Conservation (phyloP, 495 filamentous ascomycete species). For the Elaphomyces granulatus region DNA sequence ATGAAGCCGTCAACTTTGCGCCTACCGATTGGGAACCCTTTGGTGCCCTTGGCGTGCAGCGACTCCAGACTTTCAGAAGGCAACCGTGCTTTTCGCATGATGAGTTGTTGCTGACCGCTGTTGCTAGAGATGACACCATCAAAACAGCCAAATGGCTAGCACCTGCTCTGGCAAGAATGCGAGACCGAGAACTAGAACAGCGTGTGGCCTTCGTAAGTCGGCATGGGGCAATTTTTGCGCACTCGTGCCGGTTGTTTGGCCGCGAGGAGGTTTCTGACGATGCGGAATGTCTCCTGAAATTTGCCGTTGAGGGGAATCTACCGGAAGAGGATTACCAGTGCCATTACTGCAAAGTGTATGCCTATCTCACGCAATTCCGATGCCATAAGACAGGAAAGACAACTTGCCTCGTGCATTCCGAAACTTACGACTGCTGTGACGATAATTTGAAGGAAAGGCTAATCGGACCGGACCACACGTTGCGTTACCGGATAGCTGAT, state of each 20-base stretch:
- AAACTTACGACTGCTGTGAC: slow-evolving; percentile 65
- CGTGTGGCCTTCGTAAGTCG: slow-evolving; percentile 51
- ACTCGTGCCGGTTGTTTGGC: slow-evolving; percentile 30
- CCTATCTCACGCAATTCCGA: slow-evolving; percentile 79
- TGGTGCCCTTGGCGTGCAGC: slow-evolving; percentile 72
- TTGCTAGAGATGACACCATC: slow-evolving; percentile 64
- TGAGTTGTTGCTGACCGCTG: slow-evolving; percentile 84
- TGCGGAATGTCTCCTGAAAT: slow-evolving; percentile 29
- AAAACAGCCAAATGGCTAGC: slow-evolving; percentile 90
- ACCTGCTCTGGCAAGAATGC: slow-evolving; percentile 67
- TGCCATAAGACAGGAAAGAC: slow-evolving; percentile 66
- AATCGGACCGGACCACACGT: slow-evolving; percentile 46
- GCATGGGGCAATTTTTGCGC: slow-evolving; percentile 41
- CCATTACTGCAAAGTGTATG: slow-evolving; percentile 79
- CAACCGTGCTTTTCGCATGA: slow-evolving; percentile 97
- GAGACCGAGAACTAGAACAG: slow-evolving; percentile 53
- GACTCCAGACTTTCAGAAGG: slow-evolving; percentile 74
- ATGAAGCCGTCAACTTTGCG: slow-evolving; percentile 97
- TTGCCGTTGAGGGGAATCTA: slow-evolving; percentile 51
- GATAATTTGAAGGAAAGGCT: slow-evolving; percentile 42
- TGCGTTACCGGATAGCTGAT: slow-evolving; percentile 64
- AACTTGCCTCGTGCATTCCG: slow-evolving; percentile 66
- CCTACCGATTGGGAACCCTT: slow-evolving; percentile 94
- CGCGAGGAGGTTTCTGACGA: slow-evolving; percentile 13
- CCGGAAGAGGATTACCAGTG: slow-evolving; percentile 86